Base-by-base conservation (phyloP, 306 rosid species). In the Citrullus colocynthis region DNA sequence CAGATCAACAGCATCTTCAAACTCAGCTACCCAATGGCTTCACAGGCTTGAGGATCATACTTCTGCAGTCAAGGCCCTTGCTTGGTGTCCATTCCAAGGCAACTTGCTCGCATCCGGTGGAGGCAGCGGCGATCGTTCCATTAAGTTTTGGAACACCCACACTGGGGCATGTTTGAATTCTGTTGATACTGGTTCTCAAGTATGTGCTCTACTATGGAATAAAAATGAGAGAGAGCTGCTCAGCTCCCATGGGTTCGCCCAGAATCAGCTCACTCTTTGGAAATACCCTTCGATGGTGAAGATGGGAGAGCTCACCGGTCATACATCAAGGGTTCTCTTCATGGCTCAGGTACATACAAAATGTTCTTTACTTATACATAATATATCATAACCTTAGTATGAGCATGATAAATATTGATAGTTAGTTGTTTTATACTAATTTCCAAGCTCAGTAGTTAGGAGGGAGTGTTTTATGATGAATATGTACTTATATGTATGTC, bases 211-310 rank as follows among this genome's bases (percentile, higher is more conserved):
- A 54, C 80, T 90, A 16, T 90, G 97, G 97, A 93, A 86, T 84
- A 86, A 90, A 88, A 90, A 89, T n/a, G 97, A 93, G 84, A 88
- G 92, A 12, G 97, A 90, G 86, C 81, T 93, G 76, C 97, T 93
- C 54, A 93, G 97, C 83, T 89, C 97, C 1, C 97, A 93, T 41
- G 97, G 97, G 42, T 89, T 85, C 75, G 81, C 91, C 9, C 85
- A 93, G 72, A 90, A 93, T 76, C 97, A 84, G 84, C 84, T 84
- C n/a, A 86, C 93, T 60, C 96, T 92, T 60, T 92, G 97, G 97
- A 90, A 92, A 60, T 92, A 92, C 66, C 97, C 97, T 10, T 92
- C 97, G 7, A 92, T 92, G 96, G 85, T 85, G 67, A 90, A 89
- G 82, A 84, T 88, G 87, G 91, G 87, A 11, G 97, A 92, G 84